phyloP scores from a whole-genome alignment of 805 yeast species.

The Candida yuanshanica region DNA sequence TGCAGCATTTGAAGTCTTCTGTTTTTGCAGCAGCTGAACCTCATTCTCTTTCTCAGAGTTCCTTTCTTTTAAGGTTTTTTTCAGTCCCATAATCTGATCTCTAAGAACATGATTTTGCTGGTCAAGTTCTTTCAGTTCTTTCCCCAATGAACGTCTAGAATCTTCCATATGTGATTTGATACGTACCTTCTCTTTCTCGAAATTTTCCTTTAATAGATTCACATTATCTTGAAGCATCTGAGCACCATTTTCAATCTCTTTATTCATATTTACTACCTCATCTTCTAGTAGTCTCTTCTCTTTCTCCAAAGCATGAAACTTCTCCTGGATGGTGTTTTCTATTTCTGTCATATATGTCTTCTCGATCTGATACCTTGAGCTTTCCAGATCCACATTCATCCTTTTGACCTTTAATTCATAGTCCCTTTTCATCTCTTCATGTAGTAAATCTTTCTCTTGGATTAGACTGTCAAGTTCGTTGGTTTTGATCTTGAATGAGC shows the following conservation, averaged over 20 bases:
- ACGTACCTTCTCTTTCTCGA: slow-evolving; percentile 21
- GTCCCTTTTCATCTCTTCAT: slow-evolving; percentile 15
- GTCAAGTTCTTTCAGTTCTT: slow-evolving; percentile 3
- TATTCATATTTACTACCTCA: slow-evolving; percentile 25
- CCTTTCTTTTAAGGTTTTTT: not conserved
- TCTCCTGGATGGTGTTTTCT: slow-evolving; percentile 31
- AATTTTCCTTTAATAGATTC: slow-evolving; percentile 17
- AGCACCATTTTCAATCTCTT: slow-evolving; percentile 20
- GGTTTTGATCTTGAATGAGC: slow-evolving; percentile 24
- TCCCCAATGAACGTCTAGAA: slow-evolving; percentile 5
- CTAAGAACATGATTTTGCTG: not conserved
- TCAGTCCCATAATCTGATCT: not conserved
- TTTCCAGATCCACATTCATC: slow-evolving; percentile 30
- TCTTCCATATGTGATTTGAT: slow-evolving; percentile 23
- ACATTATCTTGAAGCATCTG: slow-evolving; percentile 12
- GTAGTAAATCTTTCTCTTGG: slow-evolving; percentile 22
- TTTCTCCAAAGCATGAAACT: slow-evolving; percentile 7
- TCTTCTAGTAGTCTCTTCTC: slow-evolving; percentile 13
- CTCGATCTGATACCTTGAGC: slow-evolving; percentile 29
- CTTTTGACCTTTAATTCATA: slow-evolving; percentile 30
- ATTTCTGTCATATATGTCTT: slow-evolving; percentile 32
- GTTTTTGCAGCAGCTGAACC: too few species aligned
- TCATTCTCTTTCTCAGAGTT: too few species aligned
- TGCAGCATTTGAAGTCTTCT: not conserved
- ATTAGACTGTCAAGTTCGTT: slow-evolving; percentile 26